Evolutionary conservation across 768 basidiomycete genomes (phyloP).

Genomic region (Russula griseocarnosa): DNA sequence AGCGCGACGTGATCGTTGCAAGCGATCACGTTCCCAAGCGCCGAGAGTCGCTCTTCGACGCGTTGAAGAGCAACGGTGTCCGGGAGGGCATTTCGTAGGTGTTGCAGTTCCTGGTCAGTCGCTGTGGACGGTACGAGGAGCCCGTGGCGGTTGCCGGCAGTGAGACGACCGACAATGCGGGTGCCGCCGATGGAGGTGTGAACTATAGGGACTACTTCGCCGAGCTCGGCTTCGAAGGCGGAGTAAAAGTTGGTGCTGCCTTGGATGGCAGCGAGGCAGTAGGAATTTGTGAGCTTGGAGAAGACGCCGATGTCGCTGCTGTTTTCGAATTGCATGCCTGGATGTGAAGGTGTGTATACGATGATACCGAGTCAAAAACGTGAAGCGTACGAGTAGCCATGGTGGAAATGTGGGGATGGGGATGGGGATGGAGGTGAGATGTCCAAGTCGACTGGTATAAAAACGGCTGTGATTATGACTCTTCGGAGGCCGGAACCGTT

Average conservation of each 20-base stretch:
- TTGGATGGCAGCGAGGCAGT: slow-evolving; percentile 91
- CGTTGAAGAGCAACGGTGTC: slow-evolving; percentile 92
- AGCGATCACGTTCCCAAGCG: slow-evolving; percentile 96
- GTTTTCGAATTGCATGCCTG: slow-evolving; percentile 91
- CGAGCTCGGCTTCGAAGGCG: slow-evolving; percentile 90
- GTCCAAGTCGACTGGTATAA: not conserved
- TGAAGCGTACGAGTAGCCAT: slow-evolving; percentile 63
- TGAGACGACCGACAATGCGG: slow-evolving; percentile 87
- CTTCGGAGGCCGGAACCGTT: not conserved
- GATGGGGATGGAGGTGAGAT: not conserved
- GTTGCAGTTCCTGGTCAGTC: slow-evolving; percentile 97
- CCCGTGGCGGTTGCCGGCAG: slow-evolving; percentile 97
- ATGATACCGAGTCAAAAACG: not conserved
- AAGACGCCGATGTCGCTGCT: slow-evolving; percentile 96
- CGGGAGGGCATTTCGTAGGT: slow-evolving; percentile 92
- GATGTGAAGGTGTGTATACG: not conserved
- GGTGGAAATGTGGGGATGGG: slow-evolving; percentile 18
- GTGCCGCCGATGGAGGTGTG: slow-evolving; percentile 95
- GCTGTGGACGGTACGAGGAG: slow-evolving; percentile 94
- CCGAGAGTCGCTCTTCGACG: slow-evolving; percentile 94
- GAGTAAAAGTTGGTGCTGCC: slow-evolving; percentile 98
- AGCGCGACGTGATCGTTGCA: slow-evolving; percentile 99
- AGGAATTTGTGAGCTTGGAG: slow-evolving; percentile 95
- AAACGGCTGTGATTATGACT: too few species aligned
- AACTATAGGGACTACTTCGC: slow-evolving; percentile 91